phyloP scores from a whole-genome alignment of 352 stramenopile species.

The Phytophthora tentaculata region DNA sequence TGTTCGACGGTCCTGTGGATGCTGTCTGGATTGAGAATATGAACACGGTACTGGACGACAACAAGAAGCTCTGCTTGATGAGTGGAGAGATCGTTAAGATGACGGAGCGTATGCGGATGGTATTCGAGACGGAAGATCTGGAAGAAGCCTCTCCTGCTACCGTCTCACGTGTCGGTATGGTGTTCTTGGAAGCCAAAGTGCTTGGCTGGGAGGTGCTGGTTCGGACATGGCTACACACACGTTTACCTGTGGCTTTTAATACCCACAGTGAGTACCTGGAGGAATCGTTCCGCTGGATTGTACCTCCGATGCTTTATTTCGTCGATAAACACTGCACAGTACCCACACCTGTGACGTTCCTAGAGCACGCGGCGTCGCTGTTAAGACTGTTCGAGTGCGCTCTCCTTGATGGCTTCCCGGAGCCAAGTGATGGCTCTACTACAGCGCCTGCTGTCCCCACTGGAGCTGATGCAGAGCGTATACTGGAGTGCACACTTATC shows the following conservation, averaged over 20 bases:
- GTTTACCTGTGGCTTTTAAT: slow-evolving; percentile 46
- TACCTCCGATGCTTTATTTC: slow-evolving; percentile 92
- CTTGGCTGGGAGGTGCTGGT: slow-evolving; percentile 91
- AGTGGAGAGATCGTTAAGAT: slow-evolving; percentile 96
- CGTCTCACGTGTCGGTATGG: slow-evolving; percentile 93
- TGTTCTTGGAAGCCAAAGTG: slow-evolving; percentile 93
- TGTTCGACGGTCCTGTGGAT: slow-evolving; percentile 94
- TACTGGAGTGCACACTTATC: slow-evolving; percentile 90
- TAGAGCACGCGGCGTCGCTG: slow-evolving; percentile 90
- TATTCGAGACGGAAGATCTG: slow-evolving; percentile 95
- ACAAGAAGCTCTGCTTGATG: slow-evolving; percentile 95
- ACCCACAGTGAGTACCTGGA: slow-evolving; percentile 57
- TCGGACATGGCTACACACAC: slow-evolving; percentile 84
- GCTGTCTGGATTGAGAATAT: slow-evolving; percentile 97
- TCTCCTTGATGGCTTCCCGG: slow-evolving; percentile 51
- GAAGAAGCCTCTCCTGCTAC: slow-evolving; percentile 89
- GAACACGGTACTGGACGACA: slow-evolving; percentile 95
- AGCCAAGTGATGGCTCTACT: slow-evolving; percentile 21
- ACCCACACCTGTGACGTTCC: slow-evolving; percentile 87
- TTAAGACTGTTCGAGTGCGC: slow-evolving; percentile 86
- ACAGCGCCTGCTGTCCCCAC: slow-evolving; percentile 30
- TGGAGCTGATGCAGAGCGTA: slow-evolving; percentile 68
- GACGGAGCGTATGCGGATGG: slow-evolving; percentile 95
- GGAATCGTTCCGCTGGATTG: slow-evolving; percentile 90
- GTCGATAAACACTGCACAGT: slow-evolving; percentile 90